Evolutionary conservation across 768 basidiomycete genomes (phyloP), one percentile per base, ranked within the genome.

Genomic region (Boletus reticulatus): DNA sequence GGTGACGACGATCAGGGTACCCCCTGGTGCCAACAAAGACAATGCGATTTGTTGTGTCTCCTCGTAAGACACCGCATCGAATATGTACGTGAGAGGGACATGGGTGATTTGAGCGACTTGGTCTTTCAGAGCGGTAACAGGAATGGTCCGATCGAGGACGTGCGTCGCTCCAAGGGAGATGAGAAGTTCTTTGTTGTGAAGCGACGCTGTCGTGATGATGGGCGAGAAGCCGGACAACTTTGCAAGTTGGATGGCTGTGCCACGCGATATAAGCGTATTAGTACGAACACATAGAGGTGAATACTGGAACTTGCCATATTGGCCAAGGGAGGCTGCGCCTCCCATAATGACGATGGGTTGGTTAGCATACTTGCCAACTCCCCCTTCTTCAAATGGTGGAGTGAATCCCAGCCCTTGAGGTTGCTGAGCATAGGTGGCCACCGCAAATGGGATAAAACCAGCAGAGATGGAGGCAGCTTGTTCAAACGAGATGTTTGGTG

Each of bases 161-260:
- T 72, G 66, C 1, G 75, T 75, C 38, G 74, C 75, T 17, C 76
- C 76, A 9, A 73, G 60, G 4, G 67, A 65, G n/a, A 62, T 51
- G 24, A 76, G 64, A 8, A 60, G 54, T 4, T 55, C 65, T 6
- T 53, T 53, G 51, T 77, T 72, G 42, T 70, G 65, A 3, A 60
- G 52, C 2, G 76, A 76, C 2, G 76, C 70, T 0, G 76, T 77
- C 12, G 75, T 69, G 36, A 75, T 69, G 57, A 77, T 71, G 10
- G 69, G 71, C 1, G 65, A 71, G 58, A 74, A 73, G 6, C 67
- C 72, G 16, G 69, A 73, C 24, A 72, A 43, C 17, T 39, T 63
- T 0, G 73, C 69, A 14, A 73, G 63, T 56, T 73, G 73, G n/a
- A 74, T 70, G 7, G 62, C 71, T 71, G 13, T 8, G 32, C 4